phyloP scores from a whole-genome alignment of 163 green algal genomes.

The Scenedesmus sp. region DNA sequence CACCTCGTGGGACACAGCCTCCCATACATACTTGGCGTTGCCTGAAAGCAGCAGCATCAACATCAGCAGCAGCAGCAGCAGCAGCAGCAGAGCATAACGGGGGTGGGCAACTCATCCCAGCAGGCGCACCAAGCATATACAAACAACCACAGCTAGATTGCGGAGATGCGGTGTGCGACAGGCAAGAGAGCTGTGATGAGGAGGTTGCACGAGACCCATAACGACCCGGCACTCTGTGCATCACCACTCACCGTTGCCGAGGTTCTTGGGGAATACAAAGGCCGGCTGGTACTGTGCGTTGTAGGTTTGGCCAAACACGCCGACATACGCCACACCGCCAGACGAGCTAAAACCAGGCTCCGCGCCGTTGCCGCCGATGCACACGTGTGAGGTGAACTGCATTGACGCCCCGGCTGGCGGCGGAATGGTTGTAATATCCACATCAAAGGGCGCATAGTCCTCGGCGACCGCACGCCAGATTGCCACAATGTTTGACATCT shows the following conservation, averaged over 20 bases:
- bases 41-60: not conserved
- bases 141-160: not conserved
- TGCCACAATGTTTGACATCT: conserved; percentile 35
- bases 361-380: conserved; percentile 10
- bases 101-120: too few species aligned
- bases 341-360: not conserved
- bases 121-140: not conserved
- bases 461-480: conserved; percentile 49
- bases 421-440: conserved; percentile 40
- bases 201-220: too few species aligned
- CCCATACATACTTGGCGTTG: not conserved
- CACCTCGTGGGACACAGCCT: conserved; percentile 28
- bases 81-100: not conserved
- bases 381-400: conserved; percentile 23
- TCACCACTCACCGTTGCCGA: not conserved
- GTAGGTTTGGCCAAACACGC: conserved; percentile 2
- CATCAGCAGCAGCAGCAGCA: not conserved
- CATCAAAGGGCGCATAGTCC: conserved; percentile 47
- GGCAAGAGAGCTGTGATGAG: too few species aligned
- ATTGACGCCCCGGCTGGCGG: not conserved
- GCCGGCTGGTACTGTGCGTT: conserved; percentile 38
- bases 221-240: too few species aligned
- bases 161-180: too few species aligned
- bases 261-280: conserved; percentile 36
- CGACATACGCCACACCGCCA: conserved; percentile 28